Base-by-base conservation (phyloP, 1,139 yeast genomes). In the Kluyveromyces sp. region DNA sequence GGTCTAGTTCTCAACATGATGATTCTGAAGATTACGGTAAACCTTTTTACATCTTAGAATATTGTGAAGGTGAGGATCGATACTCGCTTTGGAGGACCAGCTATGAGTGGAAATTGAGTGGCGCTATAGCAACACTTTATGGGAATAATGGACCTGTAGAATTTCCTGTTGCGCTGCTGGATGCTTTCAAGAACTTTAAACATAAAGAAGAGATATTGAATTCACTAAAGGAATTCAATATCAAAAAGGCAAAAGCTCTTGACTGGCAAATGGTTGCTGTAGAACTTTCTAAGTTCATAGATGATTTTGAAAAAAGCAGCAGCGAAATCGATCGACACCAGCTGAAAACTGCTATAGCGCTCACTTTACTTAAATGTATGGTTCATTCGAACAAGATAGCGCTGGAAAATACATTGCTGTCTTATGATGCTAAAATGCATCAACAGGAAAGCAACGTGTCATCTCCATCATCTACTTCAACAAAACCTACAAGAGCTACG, bases 31-130 rank as follows among this genome's bases (percentile, higher is more conserved):
- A 52, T 27, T 29, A 45, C 31, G 47, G 42, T 5, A 48, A 47
- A 25, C 62, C 61, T 3, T 55, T 53, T 40, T 60, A 51, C 39
- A 50, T 61, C 27, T 42, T 61, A 7, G 64, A 60, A 34, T 61
- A 50, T 37, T 57, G 60, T 45, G 57, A 52, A 32, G 50, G 45
- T 5, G 42, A 51, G 30, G 48, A 52, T 10, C 35, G 42, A 4
- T 55, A 55, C 35, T 53, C 56, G 34, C 39, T 60, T 32, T 60
- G 64, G 64, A 58, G 51, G 42, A 33, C 61, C 2, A 57, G 53
- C 8, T 58, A 58, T 3, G 47, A 49, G n/a, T 61, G 63, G 63
- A 50, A 55, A 25, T 34, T 54, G 31, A 55, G 55, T 39, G 46
- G 45, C 8, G 46, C 57, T 2, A 49, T 59, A 31, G 47, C 58